These are phyloP conservation scores for Polysphondylium violaceum DNA, from an alignment of 78 protist genomes.

Conservation along the genomic window DNA sequence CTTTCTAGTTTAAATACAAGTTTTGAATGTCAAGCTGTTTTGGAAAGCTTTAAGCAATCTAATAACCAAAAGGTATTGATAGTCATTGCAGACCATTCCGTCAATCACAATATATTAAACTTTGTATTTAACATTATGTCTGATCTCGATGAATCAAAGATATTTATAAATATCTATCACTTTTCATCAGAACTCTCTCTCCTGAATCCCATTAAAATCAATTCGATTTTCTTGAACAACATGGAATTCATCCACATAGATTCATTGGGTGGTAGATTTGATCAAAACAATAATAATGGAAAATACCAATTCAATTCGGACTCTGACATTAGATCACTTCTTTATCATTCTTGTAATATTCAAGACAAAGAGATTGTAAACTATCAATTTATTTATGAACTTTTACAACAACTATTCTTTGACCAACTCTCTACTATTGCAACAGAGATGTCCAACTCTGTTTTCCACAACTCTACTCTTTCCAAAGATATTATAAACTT, in stretches of 20 bases:
- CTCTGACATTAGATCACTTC: too few species aligned
- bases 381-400: too few species aligned
- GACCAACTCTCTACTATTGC: not conserved
- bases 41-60: not conserved
- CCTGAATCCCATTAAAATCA: constrained; percentile 25
- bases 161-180: constrained; percentile 36
- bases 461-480: too few species aligned
- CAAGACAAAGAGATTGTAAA: too few species aligned
- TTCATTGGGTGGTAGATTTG: constrained; percentile 21
- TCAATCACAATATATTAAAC: constrained; percentile 40
- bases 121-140: not conserved
- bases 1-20: not conserved
- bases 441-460: too few species aligned
- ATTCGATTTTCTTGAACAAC: constrained; percentile 30
- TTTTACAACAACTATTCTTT: constrained; percentile 10
- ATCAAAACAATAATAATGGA: not conserved
- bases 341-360: too few species aligned
- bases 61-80: not conserved
- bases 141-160: not conserved
- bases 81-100: constrained; percentile 26
- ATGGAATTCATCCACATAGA: constrained; percentile 44
- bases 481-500: not conserved
- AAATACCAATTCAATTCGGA: too few species aligned
- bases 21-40: not conserved
- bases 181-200: constrained; percentile 47